These are phyloP conservation scores for Dipteronia sinensis DNA, from an alignment of 345 rosid species.

Conservation along the genomic window DNA sequence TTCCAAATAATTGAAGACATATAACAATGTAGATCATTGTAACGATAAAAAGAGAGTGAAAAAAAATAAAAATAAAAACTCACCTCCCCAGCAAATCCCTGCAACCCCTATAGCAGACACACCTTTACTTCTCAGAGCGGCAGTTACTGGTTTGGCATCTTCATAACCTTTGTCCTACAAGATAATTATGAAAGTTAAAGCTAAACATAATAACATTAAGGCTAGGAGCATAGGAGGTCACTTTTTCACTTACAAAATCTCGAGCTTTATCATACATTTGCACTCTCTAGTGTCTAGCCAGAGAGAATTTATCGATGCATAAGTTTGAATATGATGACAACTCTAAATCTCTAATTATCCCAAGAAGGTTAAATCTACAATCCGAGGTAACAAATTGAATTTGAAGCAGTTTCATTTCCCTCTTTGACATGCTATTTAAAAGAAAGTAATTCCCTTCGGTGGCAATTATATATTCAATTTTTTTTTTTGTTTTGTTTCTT, in stretches of 20 bases:
- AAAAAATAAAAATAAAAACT: background rate
- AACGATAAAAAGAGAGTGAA: too few species aligned
- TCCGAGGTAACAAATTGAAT: too few species aligned
- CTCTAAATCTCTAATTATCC: background rate
- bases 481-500: too few species aligned
- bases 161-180: conserved; percentile 17
- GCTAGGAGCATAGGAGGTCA: background rate
- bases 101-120: conserved; percentile 18
- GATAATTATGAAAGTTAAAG: too few species aligned
- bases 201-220: background rate
- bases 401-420: background rate
- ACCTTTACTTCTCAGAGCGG: conserved; percentile 19
- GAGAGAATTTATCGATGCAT: background rate
- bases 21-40: background rate
- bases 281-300: background rate
- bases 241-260: background rate
- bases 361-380: too few species aligned
- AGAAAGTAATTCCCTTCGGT: too few species aligned
- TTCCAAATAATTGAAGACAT: background rate
- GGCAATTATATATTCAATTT: too few species aligned
- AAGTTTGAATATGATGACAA: background rate
- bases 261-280: background rate
- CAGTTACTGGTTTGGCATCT: conserved; percentile 16
- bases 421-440: too few species aligned
- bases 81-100: conserved; percentile 28